Base-by-base conservation (phyloP, 202 grass and related monocot genomes). In the Digitaria exilis region DNA sequence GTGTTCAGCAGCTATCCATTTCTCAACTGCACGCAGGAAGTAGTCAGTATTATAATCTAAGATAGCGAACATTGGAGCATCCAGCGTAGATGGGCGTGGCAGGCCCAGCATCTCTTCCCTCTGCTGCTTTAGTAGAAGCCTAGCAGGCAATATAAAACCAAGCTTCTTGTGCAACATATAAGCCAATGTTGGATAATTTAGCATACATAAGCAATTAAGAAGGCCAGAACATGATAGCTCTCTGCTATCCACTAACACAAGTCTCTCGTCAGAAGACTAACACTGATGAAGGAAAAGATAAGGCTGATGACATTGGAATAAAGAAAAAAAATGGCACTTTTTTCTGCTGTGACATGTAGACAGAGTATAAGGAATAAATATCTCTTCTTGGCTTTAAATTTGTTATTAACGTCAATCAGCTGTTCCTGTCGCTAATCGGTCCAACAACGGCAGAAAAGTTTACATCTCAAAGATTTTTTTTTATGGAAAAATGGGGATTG, bases 151-250 rank as follows among this genome's bases (percentile, higher is more conserved):
- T 59, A 49, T 72, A 78, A 78, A 66, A 59, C 41, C 79, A 69
- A 63, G 11, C 26, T 44, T 83, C 51, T 9, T 44, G 31, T 60
- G 44, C 30, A 51, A 59, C 31, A 61, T 58, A 45, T 58, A 39
- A 60, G 50, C 42, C 51, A 19, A 37, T 31, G 2, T 41, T 73
- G 15, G 68, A 54, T 51, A 25, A 75, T 62, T 80, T 31, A 63
- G 60, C 69, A 61, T 79, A 79, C 28, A 77, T 73, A 79, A 61
- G 84, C 69, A 75, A n/a, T 69, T 74, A 21, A 24, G 71, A 76
- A 71, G 35, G 69, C 79, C 26, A 24, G 71, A 76, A 63, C 24
- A 60, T 62, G 52, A 56, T 80, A 73, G 73, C 24, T 50, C 59
- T 72, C 17, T 81, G 65, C 48, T 59, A 65, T 78, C 71, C 79